Conservation (phyloP, 148 eudicot genomes). For the Rhododendron molle region DNA sequence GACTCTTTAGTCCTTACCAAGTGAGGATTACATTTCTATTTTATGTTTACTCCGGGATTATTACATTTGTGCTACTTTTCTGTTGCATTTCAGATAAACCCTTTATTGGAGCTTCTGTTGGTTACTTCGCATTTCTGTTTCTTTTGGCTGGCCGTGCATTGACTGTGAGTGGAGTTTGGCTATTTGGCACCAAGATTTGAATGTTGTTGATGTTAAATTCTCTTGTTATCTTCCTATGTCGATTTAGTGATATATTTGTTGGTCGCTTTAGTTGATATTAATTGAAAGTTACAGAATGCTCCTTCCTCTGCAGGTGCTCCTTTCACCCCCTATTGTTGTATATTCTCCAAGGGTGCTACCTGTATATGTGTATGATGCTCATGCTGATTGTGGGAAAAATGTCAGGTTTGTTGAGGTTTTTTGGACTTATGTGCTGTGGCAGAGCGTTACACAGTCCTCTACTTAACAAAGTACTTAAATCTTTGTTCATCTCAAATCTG, state of each 20-base stretch:
- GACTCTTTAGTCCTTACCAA: background rate
- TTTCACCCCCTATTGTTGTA: constrained; percentile 98
- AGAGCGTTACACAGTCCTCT: background rate
- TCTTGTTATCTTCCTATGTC: background rate
- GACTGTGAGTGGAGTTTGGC: constrained; percentile 57
- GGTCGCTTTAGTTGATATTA: constrained; percentile 3
- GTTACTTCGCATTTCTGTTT: constrained; percentile 90
- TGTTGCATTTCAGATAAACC: constrained; percentile 55
- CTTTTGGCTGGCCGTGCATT: constrained; percentile 95
- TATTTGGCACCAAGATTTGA: constrained; percentile 5
- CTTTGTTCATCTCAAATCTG: constrained; percentile 9
- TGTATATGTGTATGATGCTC: constrained; percentile 98
- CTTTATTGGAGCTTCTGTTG: constrained; percentile 95
- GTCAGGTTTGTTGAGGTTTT: constrained; percentile 73
- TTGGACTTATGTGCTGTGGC: background rate
- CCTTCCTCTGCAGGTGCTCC: constrained; percentile 66
- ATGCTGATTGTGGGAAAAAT: constrained; percentile 95
- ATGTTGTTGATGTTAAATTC: background rate
- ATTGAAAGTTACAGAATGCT: constrained; percentile 5
- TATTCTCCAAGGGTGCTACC: constrained; percentile 98
- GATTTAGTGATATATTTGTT: background rate
- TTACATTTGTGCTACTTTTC: background rate
- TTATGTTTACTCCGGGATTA: background rate
- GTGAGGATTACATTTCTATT: background rate
- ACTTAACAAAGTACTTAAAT: background rate